phyloP scores from a whole-genome alignment of 2,329 filamentous ascomycete genomes.

The Beauveria brongniartii region DNA sequence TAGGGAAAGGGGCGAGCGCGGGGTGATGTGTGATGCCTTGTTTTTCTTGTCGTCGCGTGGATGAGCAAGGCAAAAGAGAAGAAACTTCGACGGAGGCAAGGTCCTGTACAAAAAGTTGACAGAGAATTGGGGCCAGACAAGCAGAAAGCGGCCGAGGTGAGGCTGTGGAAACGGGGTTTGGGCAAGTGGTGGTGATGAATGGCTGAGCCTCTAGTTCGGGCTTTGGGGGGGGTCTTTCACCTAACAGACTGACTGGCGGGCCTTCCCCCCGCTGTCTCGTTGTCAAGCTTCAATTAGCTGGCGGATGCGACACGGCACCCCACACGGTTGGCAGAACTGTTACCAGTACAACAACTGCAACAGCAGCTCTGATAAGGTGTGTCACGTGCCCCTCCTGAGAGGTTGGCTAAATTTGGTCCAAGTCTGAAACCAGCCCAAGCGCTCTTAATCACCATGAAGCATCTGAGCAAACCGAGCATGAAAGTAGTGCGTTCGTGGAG shows the following conservation, averaged over 20 bases:
- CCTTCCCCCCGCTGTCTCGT: not conserved
- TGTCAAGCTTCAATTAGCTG: not conserved
- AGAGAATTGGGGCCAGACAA: constrained; percentile 5
- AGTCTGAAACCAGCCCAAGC: not conserved
- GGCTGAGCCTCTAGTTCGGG: not conserved
- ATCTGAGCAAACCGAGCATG: not conserved
- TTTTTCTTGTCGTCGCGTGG: not conserved
- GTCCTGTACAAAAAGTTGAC: not conserved
- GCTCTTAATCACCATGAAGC: not conserved
- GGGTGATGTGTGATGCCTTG: not conserved
- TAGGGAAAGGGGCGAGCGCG: not conserved
- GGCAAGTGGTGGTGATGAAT: constrained; percentile 12
- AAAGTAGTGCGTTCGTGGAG: not conserved
- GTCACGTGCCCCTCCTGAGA: not conserved
- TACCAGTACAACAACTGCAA: not conserved
- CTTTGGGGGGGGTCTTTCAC: not conserved
- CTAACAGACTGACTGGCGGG: not conserved
- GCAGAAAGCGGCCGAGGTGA: constrained; percentile 11
- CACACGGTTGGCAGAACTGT: not conserved
- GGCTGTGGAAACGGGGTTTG: constrained; percentile 16
- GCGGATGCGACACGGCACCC: constrained; percentile 1
- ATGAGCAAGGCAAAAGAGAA: not conserved
- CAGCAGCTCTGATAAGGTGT: not conserved
- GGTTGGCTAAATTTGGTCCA: not conserved
- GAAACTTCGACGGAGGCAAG: not conserved